Evolutionary conservation across 352 stramenopile genomes (phyloP).

Genomic region (Globisporangium megalacanthum): DNA sequence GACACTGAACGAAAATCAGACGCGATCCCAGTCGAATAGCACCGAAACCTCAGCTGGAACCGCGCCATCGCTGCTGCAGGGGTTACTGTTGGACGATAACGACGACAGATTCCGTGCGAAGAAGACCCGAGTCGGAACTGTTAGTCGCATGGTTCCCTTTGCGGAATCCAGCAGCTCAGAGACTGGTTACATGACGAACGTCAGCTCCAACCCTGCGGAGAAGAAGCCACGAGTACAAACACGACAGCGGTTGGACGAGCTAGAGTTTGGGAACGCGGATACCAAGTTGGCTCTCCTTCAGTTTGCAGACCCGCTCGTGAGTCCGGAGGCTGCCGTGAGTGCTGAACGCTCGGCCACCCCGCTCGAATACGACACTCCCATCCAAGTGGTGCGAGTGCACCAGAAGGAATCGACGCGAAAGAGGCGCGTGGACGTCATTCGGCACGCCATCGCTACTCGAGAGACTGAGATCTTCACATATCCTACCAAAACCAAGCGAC

Average conservation of each 20-base stretch:
- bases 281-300: constrained; percentile 7
- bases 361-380: neutral
- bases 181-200: neutral
- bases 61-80: neutral
- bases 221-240: neutral
- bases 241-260: constrained; percentile 6
- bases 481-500: neutral
- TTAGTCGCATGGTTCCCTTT: constrained; percentile 12
- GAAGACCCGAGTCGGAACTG: constrained; percentile 9
- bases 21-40: neutral
- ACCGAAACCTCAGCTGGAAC: neutral
- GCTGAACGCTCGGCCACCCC: neutral
- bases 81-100: neutral
- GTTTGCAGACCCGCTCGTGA: constrained; percentile 8
- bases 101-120: constrained; percentile 9
- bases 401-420: constrained; percentile 4
- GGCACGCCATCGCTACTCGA: constrained; percentile 5
- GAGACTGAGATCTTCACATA: constrained; percentile 11
- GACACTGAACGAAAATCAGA: neutral
- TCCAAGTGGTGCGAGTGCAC: neutral
- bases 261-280: constrained; percentile 3
- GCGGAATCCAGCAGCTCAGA: neutral
- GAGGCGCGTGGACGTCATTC: constrained; percentile 10
- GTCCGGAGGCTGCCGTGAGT: neutral
- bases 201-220: neutral